These are phyloP conservation scores for Dictyostelium intermedium DNA, from an alignment of 78 protist species.

Conservation along the genomic window DNA sequence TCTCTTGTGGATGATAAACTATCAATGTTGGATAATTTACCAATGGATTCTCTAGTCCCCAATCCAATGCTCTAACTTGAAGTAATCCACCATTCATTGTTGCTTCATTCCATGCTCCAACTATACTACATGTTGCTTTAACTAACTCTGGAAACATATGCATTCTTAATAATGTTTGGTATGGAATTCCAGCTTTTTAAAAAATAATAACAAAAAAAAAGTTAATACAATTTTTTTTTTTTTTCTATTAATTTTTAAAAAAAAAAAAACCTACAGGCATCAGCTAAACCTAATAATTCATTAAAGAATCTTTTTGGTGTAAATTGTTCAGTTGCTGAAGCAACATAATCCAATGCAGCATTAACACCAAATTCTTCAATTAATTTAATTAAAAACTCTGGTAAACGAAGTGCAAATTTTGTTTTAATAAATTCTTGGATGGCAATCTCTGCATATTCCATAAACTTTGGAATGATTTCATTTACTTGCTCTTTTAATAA, in stretches of 20 bases:
- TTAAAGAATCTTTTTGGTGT: slow-evolving; percentile 59
- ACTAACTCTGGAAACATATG: slow-evolving; percentile 84
- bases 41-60: slow-evolving; percentile 76
- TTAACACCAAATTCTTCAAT: slow-evolving; percentile 50
- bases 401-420: neutral
- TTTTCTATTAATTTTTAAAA: no score
- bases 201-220: neutral
- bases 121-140: slow-evolving; percentile 78
- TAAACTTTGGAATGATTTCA: slow-evolving; percentile 21
- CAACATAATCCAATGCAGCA: slow-evolving; percentile 61
- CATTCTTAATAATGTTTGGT: slow-evolving; percentile 34
- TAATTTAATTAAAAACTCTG: neutral
- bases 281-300: slow-evolving; percentile 70
- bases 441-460: slow-evolving; percentile 10
- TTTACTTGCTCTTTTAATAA: slow-evolving; percentile 55
- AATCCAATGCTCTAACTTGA: slow-evolving; percentile 86
- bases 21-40: slow-evolving; percentile 33
- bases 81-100: slow-evolving; percentile 3
- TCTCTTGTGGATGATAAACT: slow-evolving; percentile 78
- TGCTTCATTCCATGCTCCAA: slow-evolving; percentile 81
- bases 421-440: neutral
- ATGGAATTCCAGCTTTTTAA: slow-evolving; percentile 48
- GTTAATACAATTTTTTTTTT: no score
- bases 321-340: slow-evolving; percentile 9
- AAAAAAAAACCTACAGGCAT: slow-evolving; percentile 36